These are phyloP conservation scores for Auriculariales sp. DNA, from an alignment of 768 basidiomycete genomes.

Conservation along the genomic window DNA sequence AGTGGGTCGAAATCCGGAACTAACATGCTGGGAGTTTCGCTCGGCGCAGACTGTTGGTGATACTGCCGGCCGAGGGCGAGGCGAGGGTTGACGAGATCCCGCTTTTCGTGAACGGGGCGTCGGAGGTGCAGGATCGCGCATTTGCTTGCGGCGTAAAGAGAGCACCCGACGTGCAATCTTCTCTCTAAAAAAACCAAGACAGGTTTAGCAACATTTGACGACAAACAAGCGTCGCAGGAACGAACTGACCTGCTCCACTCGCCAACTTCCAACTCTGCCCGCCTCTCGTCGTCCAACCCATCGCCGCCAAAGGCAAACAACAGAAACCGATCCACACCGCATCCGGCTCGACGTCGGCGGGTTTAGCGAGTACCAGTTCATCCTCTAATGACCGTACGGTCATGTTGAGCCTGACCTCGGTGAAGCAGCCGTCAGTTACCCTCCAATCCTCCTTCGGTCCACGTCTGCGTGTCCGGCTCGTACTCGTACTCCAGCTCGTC, in stretches of 20 bases:
- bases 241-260: conserved; percentile 50
- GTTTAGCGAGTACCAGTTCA: conserved; percentile 32
- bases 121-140: no score
- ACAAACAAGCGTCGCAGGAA: neutral
- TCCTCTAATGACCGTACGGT: conserved; percentile 47
- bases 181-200: conserved; percentile 25
- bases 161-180: conserved; percentile 37
- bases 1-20: conserved; percentile 41
- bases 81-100: no score
- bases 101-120: no score
- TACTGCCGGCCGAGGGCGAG: no score
- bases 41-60: conserved; percentile 7
- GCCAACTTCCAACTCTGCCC: conserved; percentile 27
- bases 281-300: conserved; percentile 29
- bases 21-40: conserved; percentile 18
- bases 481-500: no score
- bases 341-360: conserved; percentile 36
- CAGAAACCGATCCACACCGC: conserved; percentile 46
- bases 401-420: no score
- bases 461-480: conserved; percentile 24
- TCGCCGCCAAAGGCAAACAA: conserved; percentile 16
- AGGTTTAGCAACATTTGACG: neutral
- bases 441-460: conserved; percentile 77
- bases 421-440: conserved; percentile 60
- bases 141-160: conserved; percentile 11